These are phyloP conservation scores for Myxozyma melibiosi DNA, from an alignment of 805 yeast genomes.

Conservation along the genomic window DNA sequence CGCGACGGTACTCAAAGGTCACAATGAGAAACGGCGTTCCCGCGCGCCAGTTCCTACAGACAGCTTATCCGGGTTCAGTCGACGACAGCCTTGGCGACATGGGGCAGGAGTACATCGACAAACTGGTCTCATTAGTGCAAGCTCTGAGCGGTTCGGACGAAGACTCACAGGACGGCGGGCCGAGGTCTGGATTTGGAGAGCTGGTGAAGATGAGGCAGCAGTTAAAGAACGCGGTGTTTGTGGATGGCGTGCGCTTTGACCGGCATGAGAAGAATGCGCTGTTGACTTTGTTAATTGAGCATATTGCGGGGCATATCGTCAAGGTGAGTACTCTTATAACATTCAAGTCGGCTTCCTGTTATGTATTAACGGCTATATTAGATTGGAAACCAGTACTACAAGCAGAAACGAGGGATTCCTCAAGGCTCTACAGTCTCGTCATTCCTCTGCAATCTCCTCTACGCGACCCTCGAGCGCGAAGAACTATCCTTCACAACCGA, in stretches of 20 bases:
- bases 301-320: slow-evolving; percentile 53
- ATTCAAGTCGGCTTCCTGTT: not conserved
- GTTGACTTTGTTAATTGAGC: slow-evolving; percentile 51
- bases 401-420: slow-evolving; percentile 69
- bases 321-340: slow-evolving; percentile 10
- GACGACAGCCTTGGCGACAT: not conserved
- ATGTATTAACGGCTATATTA: slow-evolving; percentile 16
- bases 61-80: slow-evolving; percentile 4
- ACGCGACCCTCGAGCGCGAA: slow-evolving; percentile 56
- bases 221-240: slow-evolving; percentile 7
- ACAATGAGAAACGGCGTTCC: not conserved
- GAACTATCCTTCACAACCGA: slow-evolving; percentile 39
- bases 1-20: slow-evolving; percentile 6
- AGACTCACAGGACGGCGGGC: not conserved
- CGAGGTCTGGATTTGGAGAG: slow-evolving; percentile 6
- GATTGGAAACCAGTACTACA: slow-evolving; percentile 45
- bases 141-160: not conserved
- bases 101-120: slow-evolving; percentile 1
- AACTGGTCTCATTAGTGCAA: not conserved
- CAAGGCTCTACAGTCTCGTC: slow-evolving; percentile 85
- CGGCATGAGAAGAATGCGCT: slow-evolving; percentile 49
- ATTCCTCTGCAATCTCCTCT: slow-evolving; percentile 70
- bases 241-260: slow-evolving; percentile 44
- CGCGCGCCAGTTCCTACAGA: slow-evolving; percentile 14
- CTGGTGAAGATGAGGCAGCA: not conserved